Percentiles rank a stretch among this genome's conserved stretches.
These are phyloP conservation scores for Neocallimastix lanati DNA, from an alignment of 192 early-diverging fungal species.

Conservation along the genomic window DNA sequence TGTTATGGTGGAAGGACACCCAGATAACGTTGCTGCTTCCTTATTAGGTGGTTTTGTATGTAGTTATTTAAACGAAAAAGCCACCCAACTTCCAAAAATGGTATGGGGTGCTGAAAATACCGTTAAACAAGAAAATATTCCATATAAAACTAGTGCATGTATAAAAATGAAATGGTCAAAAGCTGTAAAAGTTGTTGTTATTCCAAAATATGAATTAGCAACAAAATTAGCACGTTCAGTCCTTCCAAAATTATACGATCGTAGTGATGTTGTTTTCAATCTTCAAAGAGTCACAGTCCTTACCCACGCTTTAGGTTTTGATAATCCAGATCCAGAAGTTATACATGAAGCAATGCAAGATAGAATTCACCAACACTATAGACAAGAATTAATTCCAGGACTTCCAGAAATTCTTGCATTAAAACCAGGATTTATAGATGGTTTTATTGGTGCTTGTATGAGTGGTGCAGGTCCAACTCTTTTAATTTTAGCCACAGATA, in stretches of 20 bases:
- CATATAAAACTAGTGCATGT: too few relatives aligned
- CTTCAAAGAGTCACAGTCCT: conserved; percentile 87
- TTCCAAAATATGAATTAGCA: conserved; percentile 80
- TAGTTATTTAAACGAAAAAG: conserved; percentile 52
- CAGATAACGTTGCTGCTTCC: conserved; percentile 89
- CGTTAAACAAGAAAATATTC: too few relatives aligned
- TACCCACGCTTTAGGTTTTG: conserved; percentile 58
- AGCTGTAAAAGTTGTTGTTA: too few relatives aligned
- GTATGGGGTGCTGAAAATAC: background rate
- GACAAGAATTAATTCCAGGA: too few relatives aligned
- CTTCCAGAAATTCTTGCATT: conserved; percentile 64
- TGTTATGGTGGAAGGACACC: conserved; percentile 85
- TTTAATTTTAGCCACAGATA: too few relatives aligned
- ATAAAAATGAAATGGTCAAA: conserved; percentile 48
- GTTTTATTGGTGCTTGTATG: too few relatives aligned
- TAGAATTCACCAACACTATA: too few relatives aligned
- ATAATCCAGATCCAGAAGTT: conserved; percentile 46
- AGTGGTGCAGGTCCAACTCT: too few relatives aligned
- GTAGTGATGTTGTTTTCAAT: conserved; percentile 82
- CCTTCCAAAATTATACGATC: conserved; percentile 54
- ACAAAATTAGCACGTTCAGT: conserved; percentile 81
- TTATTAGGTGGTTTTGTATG: conserved; percentile 88
- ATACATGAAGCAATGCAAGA: conserved; percentile 90
- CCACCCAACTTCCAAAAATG: background rate
- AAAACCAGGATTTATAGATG: too few relatives aligned